Evolutionary conservation across 768 basidiomycete genomes (phyloP), one percentile per base, ranked within the genome.

Genomic region (Roridomyces roridus): DNA sequence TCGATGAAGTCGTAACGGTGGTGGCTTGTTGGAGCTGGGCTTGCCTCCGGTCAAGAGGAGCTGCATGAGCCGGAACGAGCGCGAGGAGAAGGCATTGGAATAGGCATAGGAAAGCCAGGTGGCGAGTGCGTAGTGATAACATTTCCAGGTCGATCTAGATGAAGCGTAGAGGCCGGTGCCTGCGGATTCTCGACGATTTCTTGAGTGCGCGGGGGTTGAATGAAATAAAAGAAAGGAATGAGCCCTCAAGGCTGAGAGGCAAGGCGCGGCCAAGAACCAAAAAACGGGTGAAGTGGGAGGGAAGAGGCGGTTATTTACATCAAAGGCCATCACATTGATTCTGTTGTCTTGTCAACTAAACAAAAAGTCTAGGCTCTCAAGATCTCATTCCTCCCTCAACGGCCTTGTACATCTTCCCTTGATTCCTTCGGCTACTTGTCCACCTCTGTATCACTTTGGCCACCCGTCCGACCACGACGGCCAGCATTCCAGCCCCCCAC

Each of bases 321-420:
- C 56, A 46, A 23, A 5, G 10, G 11, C 57, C 66, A 60, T 35
- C 53, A 55, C 48, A 41, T 61, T 65, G 62, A 52, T 64, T 64
- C 58, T 55, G 45, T 36, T 31, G 24, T 26, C 26, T 23, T 11
- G n/a, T n/a, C 37, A 34, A 49, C 18, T 24, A 18, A n/a, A 35
- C 54, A 26, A 15, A 11, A 24, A 23, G 40, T 51, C 57, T 50
- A 59, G 58, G 29, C 53, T 53, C 74, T 72, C 85, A 59, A 52
- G 29, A 47, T 53, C 74, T 72, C 85, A 88, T 85, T 29, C 85
- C 87, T 20, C 87, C 85, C 64, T 94, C 92, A 2, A 98, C 86
- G 9, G 82, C 78, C 74, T 95, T 96, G 81, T 98, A 98, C 46
- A 82, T 73, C 69, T 94, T 94, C 5, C 88, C 89, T 18, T 57